These are phyloP conservation scores for Termitomyces sp. DNA, from an alignment of 768 basidiomycete genomes.

Conservation along the genomic window DNA sequence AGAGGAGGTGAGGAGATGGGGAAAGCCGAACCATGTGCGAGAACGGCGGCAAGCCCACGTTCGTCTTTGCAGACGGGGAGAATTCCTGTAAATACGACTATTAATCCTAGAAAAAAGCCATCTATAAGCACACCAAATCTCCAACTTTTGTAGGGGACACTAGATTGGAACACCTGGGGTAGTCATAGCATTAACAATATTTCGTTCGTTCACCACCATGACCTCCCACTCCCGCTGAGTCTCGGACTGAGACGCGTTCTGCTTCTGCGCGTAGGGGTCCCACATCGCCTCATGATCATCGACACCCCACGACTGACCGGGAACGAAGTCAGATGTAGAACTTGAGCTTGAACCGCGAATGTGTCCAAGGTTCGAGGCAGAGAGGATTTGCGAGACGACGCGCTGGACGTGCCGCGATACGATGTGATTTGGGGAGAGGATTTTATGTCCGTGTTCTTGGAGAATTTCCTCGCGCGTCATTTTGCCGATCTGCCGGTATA, in stretches of 20 bases:
- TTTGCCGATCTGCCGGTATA: constrained; percentile 32
- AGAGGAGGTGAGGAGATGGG: not conserved
- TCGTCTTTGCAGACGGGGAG: constrained; percentile 76
- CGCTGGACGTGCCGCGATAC: constrained; percentile 64
- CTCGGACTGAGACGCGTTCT: constrained; percentile 16
- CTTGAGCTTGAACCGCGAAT: constrained; percentile 32
- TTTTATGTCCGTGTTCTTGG: constrained; percentile 46
- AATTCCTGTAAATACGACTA: constrained; percentile 90
- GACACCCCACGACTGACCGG: not conserved
- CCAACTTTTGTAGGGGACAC: not conserved
- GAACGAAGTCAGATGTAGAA: not conserved
- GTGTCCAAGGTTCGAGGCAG: constrained; percentile 68
- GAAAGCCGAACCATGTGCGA: constrained; percentile 69
- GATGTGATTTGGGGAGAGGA: constrained; percentile 69
- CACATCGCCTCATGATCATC: constrained; percentile 26
- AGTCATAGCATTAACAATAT: constrained; percentile 76
- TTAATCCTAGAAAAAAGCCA: constrained; percentile 47
- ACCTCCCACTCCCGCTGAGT: constrained; percentile 60
- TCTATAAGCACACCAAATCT: not conserved
- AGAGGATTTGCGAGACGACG: constrained; percentile 68
- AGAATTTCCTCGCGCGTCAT: constrained; percentile 41
- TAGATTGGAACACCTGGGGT: constrained; percentile 56
- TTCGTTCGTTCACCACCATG: constrained; percentile 72
- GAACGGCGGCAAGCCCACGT: constrained; percentile 77
- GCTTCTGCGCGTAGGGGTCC: constrained; percentile 32